Conservation (phyloP, 805 yeast genomes). For the Candida nitratophila region DNA sequence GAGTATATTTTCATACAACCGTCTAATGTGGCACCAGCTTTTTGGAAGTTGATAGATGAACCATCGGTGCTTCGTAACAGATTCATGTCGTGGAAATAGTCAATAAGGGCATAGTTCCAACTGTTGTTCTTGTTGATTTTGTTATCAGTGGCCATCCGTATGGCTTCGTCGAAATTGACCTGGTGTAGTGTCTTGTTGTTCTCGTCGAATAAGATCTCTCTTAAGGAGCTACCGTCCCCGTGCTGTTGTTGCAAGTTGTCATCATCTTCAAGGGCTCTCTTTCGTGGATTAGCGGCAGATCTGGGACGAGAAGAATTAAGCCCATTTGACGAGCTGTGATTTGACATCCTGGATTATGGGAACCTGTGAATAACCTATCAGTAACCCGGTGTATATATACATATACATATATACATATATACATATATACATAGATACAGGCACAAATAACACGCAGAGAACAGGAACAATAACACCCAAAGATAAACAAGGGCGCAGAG, state of each 20-base stretch:
- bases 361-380: too few species aligned
- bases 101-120: constrained; percentile 45
- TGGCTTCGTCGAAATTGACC: constrained; percentile 17
- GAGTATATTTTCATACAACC: constrained; percentile 46
- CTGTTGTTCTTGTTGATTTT: constrained; percentile 41
- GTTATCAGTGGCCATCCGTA: constrained; percentile 23
- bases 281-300: neutral
- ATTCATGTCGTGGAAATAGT: constrained; percentile 45
- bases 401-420: too few species aligned
- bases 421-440: too few species aligned
- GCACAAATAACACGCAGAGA: too few species aligned
- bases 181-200: constrained; percentile 7
- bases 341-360: too few species aligned
- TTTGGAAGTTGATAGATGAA: constrained; percentile 37
- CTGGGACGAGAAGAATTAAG: neutral
- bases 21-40: constrained; percentile 41
- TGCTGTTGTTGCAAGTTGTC: constrained; percentile 1
- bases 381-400: too few species aligned
- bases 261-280: neutral
- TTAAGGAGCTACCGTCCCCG: neutral
- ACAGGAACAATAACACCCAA: too few species aligned
- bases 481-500: too few species aligned
- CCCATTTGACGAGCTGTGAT: neutral
- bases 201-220: neutral
- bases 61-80: constrained; percentile 34